These are phyloP conservation scores for Paraconiothyrium brasiliense DNA, from an alignment of 2,329 filamentous ascomycete species.

Conservation along the genomic window DNA sequence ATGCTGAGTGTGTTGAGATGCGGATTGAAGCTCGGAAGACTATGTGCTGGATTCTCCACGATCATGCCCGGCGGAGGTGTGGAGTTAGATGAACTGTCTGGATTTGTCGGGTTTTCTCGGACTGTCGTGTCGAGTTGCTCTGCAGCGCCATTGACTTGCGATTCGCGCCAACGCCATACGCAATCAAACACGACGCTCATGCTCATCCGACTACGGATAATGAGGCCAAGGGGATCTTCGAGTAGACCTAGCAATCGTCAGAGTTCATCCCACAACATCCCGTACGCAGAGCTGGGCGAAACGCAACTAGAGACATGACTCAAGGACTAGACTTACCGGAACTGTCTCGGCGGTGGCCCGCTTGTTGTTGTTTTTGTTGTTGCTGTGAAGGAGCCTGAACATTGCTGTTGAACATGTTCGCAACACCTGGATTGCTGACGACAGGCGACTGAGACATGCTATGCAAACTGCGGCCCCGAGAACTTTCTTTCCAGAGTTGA, in stretches of 20 bases:
- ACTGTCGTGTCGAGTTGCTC: slow-evolving; percentile 68
- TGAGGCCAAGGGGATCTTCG: slow-evolving; percentile 79
- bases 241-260: slow-evolving; percentile 44
- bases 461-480: slow-evolving; percentile 47
- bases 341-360: slow-evolving; percentile 37
- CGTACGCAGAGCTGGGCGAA: background rate
- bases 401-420: slow-evolving; percentile 45
- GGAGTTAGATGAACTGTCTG: slow-evolving; percentile 74
- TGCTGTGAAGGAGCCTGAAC: slow-evolving; percentile 27
- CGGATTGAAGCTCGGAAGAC: slow-evolving; percentile 48
- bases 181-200: slow-evolving; percentile 88
- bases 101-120: slow-evolving; percentile 88
- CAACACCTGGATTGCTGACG: slow-evolving; percentile 41
- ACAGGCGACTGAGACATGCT: slow-evolving; percentile 51
- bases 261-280: background rate
- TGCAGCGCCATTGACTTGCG: slow-evolving; percentile 56
- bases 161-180: slow-evolving; percentile 86
- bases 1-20: slow-evolving; percentile 53
- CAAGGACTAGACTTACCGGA: slow-evolving; percentile 15
- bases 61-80: slow-evolving; percentile 62
- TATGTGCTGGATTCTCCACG: slow-evolving; percentile 45
- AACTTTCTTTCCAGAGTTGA: slow-evolving; percentile 78
- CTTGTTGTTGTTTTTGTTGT: slow-evolving; percentile 24
- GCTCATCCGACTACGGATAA: slow-evolving; percentile 84
- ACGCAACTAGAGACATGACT: background rate